phyloP scores from a whole-genome alignment of 768 basidiomycete genomes.

The Rhodotorula taiwanensis region DNA sequence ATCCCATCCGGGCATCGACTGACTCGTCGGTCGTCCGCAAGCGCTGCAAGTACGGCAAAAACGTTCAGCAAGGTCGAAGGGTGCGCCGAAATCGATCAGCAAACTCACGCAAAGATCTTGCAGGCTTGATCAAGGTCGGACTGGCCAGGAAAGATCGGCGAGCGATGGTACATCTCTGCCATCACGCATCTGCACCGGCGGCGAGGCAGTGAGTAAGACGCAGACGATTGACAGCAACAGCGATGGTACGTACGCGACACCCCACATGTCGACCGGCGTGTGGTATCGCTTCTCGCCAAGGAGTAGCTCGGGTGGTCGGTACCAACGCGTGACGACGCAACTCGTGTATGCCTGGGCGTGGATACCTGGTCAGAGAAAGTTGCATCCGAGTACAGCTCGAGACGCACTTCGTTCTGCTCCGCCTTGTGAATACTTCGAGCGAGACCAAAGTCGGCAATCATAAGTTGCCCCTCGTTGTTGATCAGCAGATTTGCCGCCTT shows the following conservation, averaged over 20 bases:
- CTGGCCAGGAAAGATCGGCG: slow-evolving; percentile 77
- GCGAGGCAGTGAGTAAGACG: background rate
- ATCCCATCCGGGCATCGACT: slow-evolving; percentile 46
- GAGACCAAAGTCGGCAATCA: slow-evolving; percentile 93
- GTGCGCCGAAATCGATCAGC: background rate
- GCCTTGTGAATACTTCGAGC: slow-evolving; percentile 52
- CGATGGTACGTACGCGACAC: slow-evolving; percentile 64
- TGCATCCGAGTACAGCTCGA: background rate
- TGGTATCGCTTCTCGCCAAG: slow-evolving; percentile 84
- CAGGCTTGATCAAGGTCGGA: slow-evolving; percentile 88
- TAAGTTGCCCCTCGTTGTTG: slow-evolving; percentile 70
- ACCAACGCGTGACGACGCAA: slow-evolving; percentile 92
- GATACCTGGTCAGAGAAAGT: background rate
- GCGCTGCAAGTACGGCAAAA: slow-evolving; percentile 5
- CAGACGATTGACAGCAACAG: background rate
- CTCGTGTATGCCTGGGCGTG: slow-evolving; percentile 72
- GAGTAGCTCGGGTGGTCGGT: slow-evolving; percentile 84
- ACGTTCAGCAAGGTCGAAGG: no score
- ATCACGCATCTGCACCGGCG: slow-evolving; percentile 65
- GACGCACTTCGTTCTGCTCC: background rate
- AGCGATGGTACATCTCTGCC: slow-evolving; percentile 88
- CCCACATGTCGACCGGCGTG: slow-evolving; percentile 95
- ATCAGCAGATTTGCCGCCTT: slow-evolving; percentile 97
- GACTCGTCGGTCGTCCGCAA: slow-evolving; percentile 59
- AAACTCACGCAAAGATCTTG: slow-evolving; percentile 61